Base-by-base conservation (phyloP, 768 basidiomycete species). In the Cystofilobasidium bisporidii region DNA sequence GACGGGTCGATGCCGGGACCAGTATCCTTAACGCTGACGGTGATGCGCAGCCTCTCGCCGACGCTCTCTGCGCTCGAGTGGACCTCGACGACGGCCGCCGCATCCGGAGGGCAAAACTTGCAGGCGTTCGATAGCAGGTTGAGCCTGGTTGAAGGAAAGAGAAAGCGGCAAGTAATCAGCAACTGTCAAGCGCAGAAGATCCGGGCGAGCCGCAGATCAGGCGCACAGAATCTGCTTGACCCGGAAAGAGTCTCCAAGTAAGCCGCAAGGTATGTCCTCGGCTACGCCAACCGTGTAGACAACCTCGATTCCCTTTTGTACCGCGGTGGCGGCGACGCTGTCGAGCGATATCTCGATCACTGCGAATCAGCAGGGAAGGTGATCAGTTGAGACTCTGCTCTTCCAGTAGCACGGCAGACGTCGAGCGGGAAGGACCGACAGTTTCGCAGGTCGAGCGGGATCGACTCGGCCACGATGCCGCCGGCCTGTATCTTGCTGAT, bases 21-120 rank as follows among this genome's bases (percentile, higher is more conserved):
- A 2, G 65, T 38, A 20, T 65, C 65, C 36, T 59, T 65, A 33
- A 65, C 65, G 45, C 38, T 58, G 32, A 65, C n/a, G n/a, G 45
- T 45, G 40, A 65, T 47, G 20, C 45, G 10, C 12, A 33, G 26
- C 22, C 53, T 24, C 12, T 38, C 47, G 32, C 15, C 24, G 33
- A 38, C 43, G 1, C 32, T n/a, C 12, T 59, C 30, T 10, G 57
- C 64, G 30, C 53, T 56, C 20, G 53, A 56, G 30, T 32, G 28
- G 2, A 56, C 53, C 30, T 56, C 10, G 28, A 56, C 53, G 53
- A 56, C 28, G 2, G 28, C 53, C 8, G 3, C 15, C 15, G 53
- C 28, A 11, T 41, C 40, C 1, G 15, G 6, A 0, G 53, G 30
- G 33, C 24, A 32, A 38, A 64, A 64, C 30, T 64, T 64, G 55